Percentiles rank a stretch among this genome's conserved stretches.
Evolutionary conservation across 2,329 filamentous ascomycete species (phyloP).

Genomic region (Leptographium procerum): DNA sequence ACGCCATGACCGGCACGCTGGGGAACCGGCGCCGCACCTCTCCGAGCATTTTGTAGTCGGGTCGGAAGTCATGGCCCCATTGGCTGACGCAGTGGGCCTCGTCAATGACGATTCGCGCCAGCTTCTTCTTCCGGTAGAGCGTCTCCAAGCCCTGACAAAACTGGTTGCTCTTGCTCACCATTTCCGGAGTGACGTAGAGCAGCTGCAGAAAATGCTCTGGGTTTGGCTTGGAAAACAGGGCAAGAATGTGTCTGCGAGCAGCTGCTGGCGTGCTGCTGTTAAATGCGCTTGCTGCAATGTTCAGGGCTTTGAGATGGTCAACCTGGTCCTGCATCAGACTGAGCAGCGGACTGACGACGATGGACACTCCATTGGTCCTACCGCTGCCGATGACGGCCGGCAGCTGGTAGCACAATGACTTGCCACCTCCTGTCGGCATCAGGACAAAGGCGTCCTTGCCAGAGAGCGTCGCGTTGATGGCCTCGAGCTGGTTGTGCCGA

Average conservation of each 20-base stretch:
- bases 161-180: constrained; percentile 70
- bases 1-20: constrained; percentile 78
- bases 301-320: constrained; percentile 60
- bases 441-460: constrained; percentile 89
- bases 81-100: constrained; percentile 99
- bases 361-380: constrained; percentile 72
- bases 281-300: constrained; percentile 70
- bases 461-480: constrained; percentile 82
- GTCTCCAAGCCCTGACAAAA: constrained; percentile 55
- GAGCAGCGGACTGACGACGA: constrained; percentile 88
- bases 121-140: constrained; percentile 57
- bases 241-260: constrained; percentile 55
- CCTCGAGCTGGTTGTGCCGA: constrained; percentile 82
- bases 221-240: constrained; percentile 46
- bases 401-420: constrained; percentile 92
- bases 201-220: constrained; percentile 73
- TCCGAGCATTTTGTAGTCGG: constrained; percentile 84
- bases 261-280: constrained; percentile 62
- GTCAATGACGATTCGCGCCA: constrained; percentile 90
- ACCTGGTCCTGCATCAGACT: constrained; percentile 98
- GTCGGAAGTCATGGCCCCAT: constrained; percentile 97
- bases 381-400: constrained; percentile 76
- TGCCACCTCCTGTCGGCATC: constrained; percentile 96
- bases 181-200: constrained; percentile 93
- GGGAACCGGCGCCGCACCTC: constrained; percentile 61